Evolutionary conservation across 1,284 basidiomycete species (phyloP).

Genomic region (Cerioporus squamosus): DNA sequence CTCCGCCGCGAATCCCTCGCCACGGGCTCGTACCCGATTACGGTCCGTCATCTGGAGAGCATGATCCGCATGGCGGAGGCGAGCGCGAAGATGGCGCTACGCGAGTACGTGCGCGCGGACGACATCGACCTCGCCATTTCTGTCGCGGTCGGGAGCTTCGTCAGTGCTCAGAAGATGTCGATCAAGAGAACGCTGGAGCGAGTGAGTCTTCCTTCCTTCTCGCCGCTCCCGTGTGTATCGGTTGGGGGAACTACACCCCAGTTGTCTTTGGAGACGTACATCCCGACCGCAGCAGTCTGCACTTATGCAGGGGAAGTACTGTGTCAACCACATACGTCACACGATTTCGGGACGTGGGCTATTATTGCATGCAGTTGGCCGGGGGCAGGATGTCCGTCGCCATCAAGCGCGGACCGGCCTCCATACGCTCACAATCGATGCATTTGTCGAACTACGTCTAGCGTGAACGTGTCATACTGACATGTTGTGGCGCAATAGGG

Average conservation of each 20-base stretch:
- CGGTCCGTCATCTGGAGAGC: conserved; percentile 96
- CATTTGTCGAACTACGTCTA: no score
- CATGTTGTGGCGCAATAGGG: conserved; percentile 51
- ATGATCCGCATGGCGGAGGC: conserved; percentile 99
- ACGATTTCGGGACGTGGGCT: no score
- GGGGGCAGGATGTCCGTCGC: no score
- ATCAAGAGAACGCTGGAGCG: conserved; percentile 98
- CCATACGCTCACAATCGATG: no score
- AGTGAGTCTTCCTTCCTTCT: conserved; percentile 50
- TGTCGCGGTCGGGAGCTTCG: conserved; percentile 93
- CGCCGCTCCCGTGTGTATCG: no score
- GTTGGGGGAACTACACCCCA: no score
- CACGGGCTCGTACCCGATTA: conserved; percentile 98
- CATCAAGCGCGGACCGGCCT: no score
- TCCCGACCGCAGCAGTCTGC: no score
- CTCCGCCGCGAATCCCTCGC: conserved; percentile 94
- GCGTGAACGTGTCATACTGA: conserved; percentile 4
- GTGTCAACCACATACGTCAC: no score
- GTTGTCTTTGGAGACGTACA: no score
- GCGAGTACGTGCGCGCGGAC: conserved; percentile 95
- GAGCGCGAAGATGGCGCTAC: conserved; percentile 96
- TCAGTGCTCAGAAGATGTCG: conserved; percentile 96
- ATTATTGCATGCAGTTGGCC: no score
- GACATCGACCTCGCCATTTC: conserved; percentile 98
- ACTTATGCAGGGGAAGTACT: no score